Conservation (phyloP, 1,139 yeast species). For the Sugiyamaella grinbergsii region DNA sequence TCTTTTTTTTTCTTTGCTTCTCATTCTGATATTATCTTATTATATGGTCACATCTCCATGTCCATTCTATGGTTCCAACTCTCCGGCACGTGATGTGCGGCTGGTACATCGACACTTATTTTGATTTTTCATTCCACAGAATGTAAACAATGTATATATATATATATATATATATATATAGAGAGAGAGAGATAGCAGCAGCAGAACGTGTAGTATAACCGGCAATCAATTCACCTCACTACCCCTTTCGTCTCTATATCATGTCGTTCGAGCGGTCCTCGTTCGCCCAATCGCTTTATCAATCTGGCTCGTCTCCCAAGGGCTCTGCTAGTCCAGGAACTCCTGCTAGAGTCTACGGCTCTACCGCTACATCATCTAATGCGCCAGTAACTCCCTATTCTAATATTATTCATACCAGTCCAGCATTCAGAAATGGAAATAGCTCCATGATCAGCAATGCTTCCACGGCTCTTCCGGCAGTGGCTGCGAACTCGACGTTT, state of each 20-base stretch:
- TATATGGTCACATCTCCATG: too few species aligned
- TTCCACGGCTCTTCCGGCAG: not conserved
- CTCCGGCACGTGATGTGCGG: not conserved
- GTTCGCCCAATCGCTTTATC: slow-evolving; percentile 35
- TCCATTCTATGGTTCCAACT: too few species aligned
- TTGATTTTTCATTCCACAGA: not conserved
- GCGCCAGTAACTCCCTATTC: slow-evolving; percentile 16
- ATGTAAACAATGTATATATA: slow-evolving; percentile 5
- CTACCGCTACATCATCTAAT: not conserved
- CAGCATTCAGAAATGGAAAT: not conserved
- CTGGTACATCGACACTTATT: not conserved
- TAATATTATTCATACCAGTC: slow-evolving; percentile 13
- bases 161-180: not conserved
- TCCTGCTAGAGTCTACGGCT: slow-evolving; percentile 3
- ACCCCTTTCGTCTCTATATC: not conserved
- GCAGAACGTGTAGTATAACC: too few species aligned
- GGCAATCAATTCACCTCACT: too few species aligned
- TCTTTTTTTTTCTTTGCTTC: too few species aligned
- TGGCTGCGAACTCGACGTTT: slow-evolving; percentile 7
- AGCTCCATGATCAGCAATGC: not conserved
- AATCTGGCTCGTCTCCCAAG: slow-evolving; percentile 28
- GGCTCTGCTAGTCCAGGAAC: slow-evolving; percentile 7
- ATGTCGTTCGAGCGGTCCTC: slow-evolving; percentile 38
- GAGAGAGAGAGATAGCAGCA: too few species aligned
- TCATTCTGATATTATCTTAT: too few species aligned